These are phyloP conservation scores for Tagetes patula DNA, from an alignment of 129 eudicot genomes.

Conservation along the genomic window DNA sequence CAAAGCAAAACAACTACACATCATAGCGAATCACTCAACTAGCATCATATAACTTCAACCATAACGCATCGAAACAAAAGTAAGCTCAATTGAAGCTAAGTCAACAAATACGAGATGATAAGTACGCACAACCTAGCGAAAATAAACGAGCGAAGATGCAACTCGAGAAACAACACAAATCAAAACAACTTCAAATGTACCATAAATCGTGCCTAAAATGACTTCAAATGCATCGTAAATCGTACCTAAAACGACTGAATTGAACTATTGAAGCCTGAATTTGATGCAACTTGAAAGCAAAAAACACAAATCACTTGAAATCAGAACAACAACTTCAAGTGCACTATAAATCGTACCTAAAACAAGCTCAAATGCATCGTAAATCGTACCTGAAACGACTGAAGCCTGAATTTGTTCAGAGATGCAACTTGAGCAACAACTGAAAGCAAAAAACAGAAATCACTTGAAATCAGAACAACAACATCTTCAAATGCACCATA, in stretches of 20 bases:
- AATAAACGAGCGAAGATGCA: constrained; percentile 8
- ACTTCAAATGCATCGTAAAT: background rate
- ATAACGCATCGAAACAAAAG: constrained; percentile 13
- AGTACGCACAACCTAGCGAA: constrained; percentile 1
- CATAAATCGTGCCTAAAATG: background rate
- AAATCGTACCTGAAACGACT: background rate
- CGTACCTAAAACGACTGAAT: too few species aligned
- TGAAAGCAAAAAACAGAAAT: constrained; percentile 7
- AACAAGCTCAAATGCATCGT: constrained; percentile 9
- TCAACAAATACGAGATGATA: constrained; percentile 3
- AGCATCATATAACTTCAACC: background rate
- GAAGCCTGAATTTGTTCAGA: too few species aligned
- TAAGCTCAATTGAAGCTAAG: constrained; percentile 13
- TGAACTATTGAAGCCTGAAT: too few species aligned
- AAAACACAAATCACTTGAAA: too few species aligned
- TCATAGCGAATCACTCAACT: background rate
- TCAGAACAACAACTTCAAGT: too few species aligned
- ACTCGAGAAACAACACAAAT: constrained; percentile 8
- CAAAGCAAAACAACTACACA: constrained; percentile 7
- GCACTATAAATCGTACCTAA: background rate
- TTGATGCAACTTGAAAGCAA: too few species aligned
- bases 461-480: background rate
- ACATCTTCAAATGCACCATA: constrained; percentile 10
- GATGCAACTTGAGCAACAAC: constrained; percentile 8
- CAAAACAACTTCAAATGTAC: constrained; percentile 10